These are phyloP conservation scores for Ambrosiella cleistominuta DNA, from an alignment of 2,329 filamentous ascomycete species.

Conservation along the genomic window DNA sequence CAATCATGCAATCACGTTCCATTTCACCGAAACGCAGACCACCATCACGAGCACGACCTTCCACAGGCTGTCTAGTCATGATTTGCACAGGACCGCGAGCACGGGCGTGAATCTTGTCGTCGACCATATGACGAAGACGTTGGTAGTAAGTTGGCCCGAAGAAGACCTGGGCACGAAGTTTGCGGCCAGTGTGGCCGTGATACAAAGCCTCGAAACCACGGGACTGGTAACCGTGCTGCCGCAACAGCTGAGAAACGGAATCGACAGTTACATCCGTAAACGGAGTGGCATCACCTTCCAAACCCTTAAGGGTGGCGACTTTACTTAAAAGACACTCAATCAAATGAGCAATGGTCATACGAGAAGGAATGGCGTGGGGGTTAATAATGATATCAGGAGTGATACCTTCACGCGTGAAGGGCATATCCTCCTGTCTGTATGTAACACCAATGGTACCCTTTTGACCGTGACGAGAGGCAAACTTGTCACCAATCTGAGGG, in stretches of 20 bases:
- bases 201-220: constrained; percentile 98
- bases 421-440: constrained; percentile 96
- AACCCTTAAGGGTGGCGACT: constrained; percentile 79
- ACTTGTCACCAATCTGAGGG: constrained; percentile 97
- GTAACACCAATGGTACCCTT: constrained; percentile 99
- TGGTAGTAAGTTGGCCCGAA: constrained; percentile 97
- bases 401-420: constrained; percentile 81
- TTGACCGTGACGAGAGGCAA: constrained; percentile 95
- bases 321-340: constrained; percentile 97
- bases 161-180: constrained; percentile 88
- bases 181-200: constrained; percentile 90
- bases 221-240: constrained; percentile 84
- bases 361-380: constrained; percentile 95
- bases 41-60: constrained; percentile 94
- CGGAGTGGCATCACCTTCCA: constrained; percentile 92
- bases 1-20: constrained; percentile 99
- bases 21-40: constrained; percentile 99
- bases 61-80: constrained; percentile 88
- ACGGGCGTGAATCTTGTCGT: constrained; percentile 99
- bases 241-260: constrained; percentile 69
- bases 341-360: constrained; percentile 99
- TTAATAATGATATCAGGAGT: constrained; percentile 97
- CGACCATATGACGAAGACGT: constrained; percentile 96
- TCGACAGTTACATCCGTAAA: constrained; percentile 97
- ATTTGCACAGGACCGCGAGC: constrained; percentile 94